A percentile compares a stretch with the other conserved stretches of the same genome.
Conservation (phyloP, 139 green algal species). For the Chlorella sp. region DNA sequence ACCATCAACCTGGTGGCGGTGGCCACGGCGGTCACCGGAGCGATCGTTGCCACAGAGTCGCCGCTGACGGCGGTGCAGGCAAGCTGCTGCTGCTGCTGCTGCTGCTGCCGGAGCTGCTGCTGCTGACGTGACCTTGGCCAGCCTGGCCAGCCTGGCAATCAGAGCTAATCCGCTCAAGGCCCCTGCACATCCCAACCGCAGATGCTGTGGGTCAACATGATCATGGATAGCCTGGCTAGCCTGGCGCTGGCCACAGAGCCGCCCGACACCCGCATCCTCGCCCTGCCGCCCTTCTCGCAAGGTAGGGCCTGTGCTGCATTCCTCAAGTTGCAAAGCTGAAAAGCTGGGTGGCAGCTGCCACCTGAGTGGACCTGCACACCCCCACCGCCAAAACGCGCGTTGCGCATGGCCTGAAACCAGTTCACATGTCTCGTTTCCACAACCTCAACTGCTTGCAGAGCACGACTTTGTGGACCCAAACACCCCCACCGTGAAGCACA, state of each 20-base stretch:
- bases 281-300: conserved; percentile 63
- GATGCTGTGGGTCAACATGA: conserved; percentile 94
- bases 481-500: conserved; percentile 54
- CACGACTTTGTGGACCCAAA: conserved; percentile 45
- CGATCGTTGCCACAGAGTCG: conserved; percentile 65
- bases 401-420: too few relatives aligned
- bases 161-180: too few relatives aligned
- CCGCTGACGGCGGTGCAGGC: conserved; percentile 79
- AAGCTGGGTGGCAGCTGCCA: too few relatives aligned
- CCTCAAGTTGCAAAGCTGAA: too few relatives aligned
- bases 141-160: too few relatives aligned
- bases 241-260: conserved; percentile 86
- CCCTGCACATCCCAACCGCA: too few relatives aligned
- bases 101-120: background rate
- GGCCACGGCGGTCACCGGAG: conserved; percentile 66
- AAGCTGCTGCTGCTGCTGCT: too few relatives aligned
- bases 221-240: conserved; percentile 90
- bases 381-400: too few relatives aligned
- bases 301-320: too few relatives aligned
- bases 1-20: conserved; percentile 86
- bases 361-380: too few relatives aligned
- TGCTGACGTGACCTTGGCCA: background rate
- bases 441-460: conserved; percentile 8
- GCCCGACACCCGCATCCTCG: conserved; percentile 73
- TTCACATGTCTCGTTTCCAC: too few relatives aligned